Base-by-base conservation (phyloP, 495 filamentous ascomycete genomes). In the Penicillium dipodomyicola region DNA sequence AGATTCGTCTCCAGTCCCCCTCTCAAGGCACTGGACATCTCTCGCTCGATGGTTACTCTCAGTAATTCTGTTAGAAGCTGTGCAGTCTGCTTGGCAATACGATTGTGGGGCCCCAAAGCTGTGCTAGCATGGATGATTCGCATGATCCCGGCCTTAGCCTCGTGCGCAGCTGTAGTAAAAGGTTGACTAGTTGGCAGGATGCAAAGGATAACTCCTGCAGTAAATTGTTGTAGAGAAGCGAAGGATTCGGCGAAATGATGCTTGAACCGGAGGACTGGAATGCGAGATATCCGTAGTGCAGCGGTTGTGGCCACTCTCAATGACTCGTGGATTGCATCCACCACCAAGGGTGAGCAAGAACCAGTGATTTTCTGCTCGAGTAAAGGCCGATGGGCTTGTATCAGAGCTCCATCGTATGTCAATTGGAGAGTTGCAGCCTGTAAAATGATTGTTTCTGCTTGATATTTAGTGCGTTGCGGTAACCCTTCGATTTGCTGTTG, bases 131-230 rank as follows among this genome's bases (percentile, higher is more conserved):
- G 59, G 15, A 65, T 65, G 14, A 65, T 65, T 20, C 56, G 45
- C 52, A 65, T 22, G 30, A 65, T 56, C 8, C 59, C 63, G 5
- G 56, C 44, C 29, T 65, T 65, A 6, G 63, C 59, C 29, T 65
- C 63, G 12, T 62, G 52, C 15, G 63, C 51, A 12, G 39, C 40
- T n/a, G 56, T 23, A 14, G 63, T 56, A 23, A 62, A 62, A 14
- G 63, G 59, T 14, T 59, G 59, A 40, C 51, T 52, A 1, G 59
- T 65, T 10, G 59, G 63, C 40, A 51, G 29, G 37, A 65, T 62
- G 44, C 63, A 65, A n/a, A 65, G 59, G 29, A 65, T 62, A 14
- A 65, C 59, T 23, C 63, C 63, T 2, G 63, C 63, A 10, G 60
- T 62, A 37, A 65, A 65, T 23, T 62, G 56, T 11, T 62, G 52